Evolutionary conservation across 805 yeast genomes (phyloP), one percentile per base, ranked within the genome.

Genomic region (Candida nonsorbophila): DNA sequence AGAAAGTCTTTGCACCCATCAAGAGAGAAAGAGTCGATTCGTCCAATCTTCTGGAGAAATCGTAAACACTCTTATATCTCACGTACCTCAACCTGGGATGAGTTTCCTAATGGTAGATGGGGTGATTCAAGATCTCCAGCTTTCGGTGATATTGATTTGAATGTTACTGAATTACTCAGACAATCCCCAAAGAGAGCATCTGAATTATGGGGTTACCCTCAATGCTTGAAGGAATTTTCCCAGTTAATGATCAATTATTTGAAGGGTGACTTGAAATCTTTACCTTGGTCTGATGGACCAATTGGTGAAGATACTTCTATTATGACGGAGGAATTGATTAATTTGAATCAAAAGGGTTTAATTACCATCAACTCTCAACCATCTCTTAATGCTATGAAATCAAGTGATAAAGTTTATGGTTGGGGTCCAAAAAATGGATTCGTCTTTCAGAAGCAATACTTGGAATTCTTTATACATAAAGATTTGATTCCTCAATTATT

Each of bases 41-140:
- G 96, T 50, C 97, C 97, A 11, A 90, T 90, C 38, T 90, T 90
- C 58, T 90, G 97, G 97, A 83, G 85, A 53, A 83, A 86, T 55
- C 77, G 97, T 64, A 88, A 88, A 47, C 83, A 82, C 55, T 79
- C 94, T 10, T 90, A 90, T 53, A 77, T 86, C 37, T 74, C 86
- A 27, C 73, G 97, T 55, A 90, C 97, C 6, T 77, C 92, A 15
- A 80, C 82, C 33, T 92, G 98, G 87, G 98, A 92, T 60, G 98
- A 92, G 56, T 92, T 90, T 51, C 98, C 98, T 29, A 92, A 90
- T 56, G 98, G 98, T 37, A 72, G 98, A 62, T 92, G 96, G 88
- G 98, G 98, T 47, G 97, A 92, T 54, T 84, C 97, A 3, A 70
- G 95, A 36, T 92, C 97, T 24, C 98, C 98, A 4, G 97, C 97